Evolutionary conservation across 129 eudicot species (phyloP), one percentile per base, ranked within the genome.

Genomic region (Flaveria brownii): DNA sequence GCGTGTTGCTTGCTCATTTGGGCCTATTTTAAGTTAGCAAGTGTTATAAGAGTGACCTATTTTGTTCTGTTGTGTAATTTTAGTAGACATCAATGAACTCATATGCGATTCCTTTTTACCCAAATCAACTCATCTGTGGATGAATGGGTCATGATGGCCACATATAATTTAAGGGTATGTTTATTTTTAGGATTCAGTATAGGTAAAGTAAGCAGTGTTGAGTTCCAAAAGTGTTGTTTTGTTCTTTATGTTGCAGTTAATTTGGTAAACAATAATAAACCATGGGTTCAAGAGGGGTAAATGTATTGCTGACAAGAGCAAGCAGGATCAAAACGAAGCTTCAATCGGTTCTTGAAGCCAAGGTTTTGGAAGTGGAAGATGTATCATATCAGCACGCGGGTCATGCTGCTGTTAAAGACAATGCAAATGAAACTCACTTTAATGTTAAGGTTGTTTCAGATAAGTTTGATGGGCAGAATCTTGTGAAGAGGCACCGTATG

Each of bases 401-500:
- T 23, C 87, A 84, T 77, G 82, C 82, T 71, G 84, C 84, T 25
- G 84, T 83, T 61, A 80, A 65, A 45, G 82, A 77, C 76, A 72
- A 76, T 36, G 73, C 84, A 13, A 80, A 12, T 13, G 87, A 84
- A 64, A 84, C 87, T 66, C 87, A 83, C 74, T 82, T 82, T 22
- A 82, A 82, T 5, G 86, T 82, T 20, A 82, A 78, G 33, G 82
- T 82, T 11, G 83, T 82, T 57, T 82, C 86, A 12, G 74, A 74
- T 26, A 82, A 78, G 66, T 82, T 82, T 78, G 86, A 82, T 82
- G 96, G 91, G 62, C 88, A 83, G 73, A 87, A 30, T 65, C 90
- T 90, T 8, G 90, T 89, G 42, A 87, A 85, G 65, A 83, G 92
- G 28, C 96, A 90, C 56, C 90, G 92, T 52, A 81, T 90, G 90